Conservation (phyloP, 208 protist genomes). For the Leishmania braziliensis region DNA sequence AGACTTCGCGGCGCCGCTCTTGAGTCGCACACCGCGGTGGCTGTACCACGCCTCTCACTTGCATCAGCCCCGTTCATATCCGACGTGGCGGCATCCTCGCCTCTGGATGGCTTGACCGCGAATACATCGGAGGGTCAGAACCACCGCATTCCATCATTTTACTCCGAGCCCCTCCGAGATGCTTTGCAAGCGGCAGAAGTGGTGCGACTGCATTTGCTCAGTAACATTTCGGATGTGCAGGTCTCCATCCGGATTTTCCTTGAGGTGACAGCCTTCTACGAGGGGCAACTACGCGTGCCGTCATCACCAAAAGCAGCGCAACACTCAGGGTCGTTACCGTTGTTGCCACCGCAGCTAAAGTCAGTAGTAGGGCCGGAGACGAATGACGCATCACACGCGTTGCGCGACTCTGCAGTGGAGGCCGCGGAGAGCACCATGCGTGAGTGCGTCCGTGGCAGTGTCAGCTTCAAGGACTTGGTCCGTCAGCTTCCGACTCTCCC, state of each 20-base stretch:
- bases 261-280: constrained; percentile 43
- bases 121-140: not conserved
- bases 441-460: constrained; percentile 30
- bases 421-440: constrained; percentile 32
- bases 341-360: not conserved
- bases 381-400: not conserved
- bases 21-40: not conserved
- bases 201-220: constrained; percentile 38
- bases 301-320: not conserved
- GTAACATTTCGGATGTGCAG: constrained; percentile 43
- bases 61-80: not conserved
- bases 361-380: not conserved
- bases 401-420: constrained; percentile 24
- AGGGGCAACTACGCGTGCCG: constrained; percentile 17
- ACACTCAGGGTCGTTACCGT: not conserved
- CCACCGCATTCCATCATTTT: constrained; percentile 16
- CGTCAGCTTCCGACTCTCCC: constrained; percentile 13
- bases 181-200: constrained; percentile 44
- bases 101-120: not conserved
- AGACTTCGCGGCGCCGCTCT: not conserved
- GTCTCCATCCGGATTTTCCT: constrained; percentile 42
- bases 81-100: not conserved
- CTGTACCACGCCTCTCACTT: not conserved
- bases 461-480: constrained; percentile 18
- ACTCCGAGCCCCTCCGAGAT: constrained; percentile 33